Base-by-base conservation (phyloP, 2,329 filamentous ascomycete genomes). In the Ascochyta fabae region DNA sequence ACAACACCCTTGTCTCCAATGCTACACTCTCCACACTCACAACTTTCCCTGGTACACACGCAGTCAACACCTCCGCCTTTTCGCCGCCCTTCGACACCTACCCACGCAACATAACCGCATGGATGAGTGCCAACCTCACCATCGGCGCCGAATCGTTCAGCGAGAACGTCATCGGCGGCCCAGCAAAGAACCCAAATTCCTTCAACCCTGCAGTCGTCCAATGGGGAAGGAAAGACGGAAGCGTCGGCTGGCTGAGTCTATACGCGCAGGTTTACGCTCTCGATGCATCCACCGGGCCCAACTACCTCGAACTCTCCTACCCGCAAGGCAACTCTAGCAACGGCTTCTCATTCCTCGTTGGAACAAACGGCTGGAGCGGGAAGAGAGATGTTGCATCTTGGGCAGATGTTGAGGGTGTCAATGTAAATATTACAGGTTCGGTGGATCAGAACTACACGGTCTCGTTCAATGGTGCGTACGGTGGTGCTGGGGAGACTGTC, bases 161-260 rank as follows among this genome's bases (percentile, higher is more conserved):
- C 12, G 80, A 87, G 68, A 81, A 78, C 38, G 79, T 80, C 1
- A 69, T 86, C 6, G 86, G 85, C 9, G 86, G 86, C 0, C 81
- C 82, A 5, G 77, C 79, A 1, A 77, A 78, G 46, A 83, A 81
- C 39, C 79, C 79, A 5, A 76, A 69, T 6, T 79, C 81, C 0
- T 88, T 86, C 69, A 86, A 83, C 54, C 86, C 86, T 0, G 82
- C 83, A 0, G 81, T 88, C 6, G 78, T 84, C 0, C 86, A 88
- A 62, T 88, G 86, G 86, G 67, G 76, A 9, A 47, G 71, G 0
- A 58, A 60, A 15, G 69, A 72, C 29, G 66, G 62, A 0, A 68
- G 46, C 33, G 69, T 75, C 0, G 72, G 72, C 4, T 71, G 65
- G 63, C 29, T 73, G 12, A 70, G 56, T 2, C 19, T 74, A 23